Conservation (phyloP, 2,329 filamentous ascomycete species). For the Colletotrichum sp. region DNA sequence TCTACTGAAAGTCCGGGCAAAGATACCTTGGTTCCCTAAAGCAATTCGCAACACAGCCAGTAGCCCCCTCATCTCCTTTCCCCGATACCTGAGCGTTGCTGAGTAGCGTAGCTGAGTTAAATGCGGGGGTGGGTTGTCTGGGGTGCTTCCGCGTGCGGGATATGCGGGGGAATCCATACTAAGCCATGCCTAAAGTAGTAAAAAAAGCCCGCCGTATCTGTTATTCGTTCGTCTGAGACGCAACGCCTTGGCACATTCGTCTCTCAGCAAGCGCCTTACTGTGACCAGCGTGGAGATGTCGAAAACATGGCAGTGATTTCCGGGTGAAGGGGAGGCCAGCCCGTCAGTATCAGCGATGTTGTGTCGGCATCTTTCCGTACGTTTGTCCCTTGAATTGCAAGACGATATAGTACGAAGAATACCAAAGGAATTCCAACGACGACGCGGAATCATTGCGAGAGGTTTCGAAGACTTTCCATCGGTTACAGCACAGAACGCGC, state of each 20-base stretch:
- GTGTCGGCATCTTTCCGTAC: background rate
- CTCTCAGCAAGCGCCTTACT: background rate
- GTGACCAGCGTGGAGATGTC: background rate
- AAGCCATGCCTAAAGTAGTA: background rate
- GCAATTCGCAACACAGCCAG: background rate
- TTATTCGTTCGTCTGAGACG: background rate
- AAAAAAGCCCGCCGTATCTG: background rate
- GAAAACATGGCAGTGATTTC: background rate
- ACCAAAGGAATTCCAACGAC: background rate
- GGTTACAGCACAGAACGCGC: background rate
- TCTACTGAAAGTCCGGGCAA: background rate
- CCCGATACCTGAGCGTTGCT: background rate
- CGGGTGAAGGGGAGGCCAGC: background rate
- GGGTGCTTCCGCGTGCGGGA: background rate
- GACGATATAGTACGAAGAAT: background rate
- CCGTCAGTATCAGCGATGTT: background rate
- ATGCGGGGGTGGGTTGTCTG: slow-evolving; percentile 15
- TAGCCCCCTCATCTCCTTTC: background rate
- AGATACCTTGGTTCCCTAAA: background rate
- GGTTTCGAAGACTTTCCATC: background rate
- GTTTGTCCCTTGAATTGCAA: background rate
- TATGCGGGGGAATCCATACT: background rate
- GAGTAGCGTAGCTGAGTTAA: background rate
- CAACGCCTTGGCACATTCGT: background rate
- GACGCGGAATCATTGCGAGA: background rate